These are phyloP conservation scores for Fusarium sp. DNA, from an alignment of 2,329 filamentous ascomycete genomes.

Conservation along the genomic window DNA sequence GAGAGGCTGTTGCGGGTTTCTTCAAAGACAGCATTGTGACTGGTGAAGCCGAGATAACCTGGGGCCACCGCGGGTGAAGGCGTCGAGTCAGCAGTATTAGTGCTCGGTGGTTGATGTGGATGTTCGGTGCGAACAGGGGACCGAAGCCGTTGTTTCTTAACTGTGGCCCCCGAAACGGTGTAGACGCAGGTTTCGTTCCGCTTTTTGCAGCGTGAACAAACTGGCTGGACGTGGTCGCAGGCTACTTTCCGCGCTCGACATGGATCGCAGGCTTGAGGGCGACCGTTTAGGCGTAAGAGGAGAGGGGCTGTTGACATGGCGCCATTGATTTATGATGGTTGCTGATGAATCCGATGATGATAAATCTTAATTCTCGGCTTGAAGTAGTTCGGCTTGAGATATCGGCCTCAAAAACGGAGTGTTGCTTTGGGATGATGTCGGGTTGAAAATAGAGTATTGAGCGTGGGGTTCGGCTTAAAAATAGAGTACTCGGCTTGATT, in stretches of 20 bases:
- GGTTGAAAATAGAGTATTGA: background rate
- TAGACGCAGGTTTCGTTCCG: conserved; percentile 54
- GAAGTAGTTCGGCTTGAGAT: conserved; percentile 5
- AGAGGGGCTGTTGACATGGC: conserved; percentile 35
- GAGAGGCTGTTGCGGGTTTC: conserved; percentile 56
- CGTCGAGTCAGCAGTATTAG: conserved; percentile 16
- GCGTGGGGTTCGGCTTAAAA: background rate
- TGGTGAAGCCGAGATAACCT: conserved; percentile 61
- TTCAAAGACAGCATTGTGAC: conserved; percentile 56
- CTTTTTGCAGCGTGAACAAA: conserved; percentile 55
- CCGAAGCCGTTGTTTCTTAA: conserved; percentile 30
- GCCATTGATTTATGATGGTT: background rate
- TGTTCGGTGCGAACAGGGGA: background rate
- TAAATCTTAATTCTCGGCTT: conserved; percentile 31
- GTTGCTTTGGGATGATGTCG: background rate
- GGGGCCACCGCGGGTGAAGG: conserved; percentile 35
- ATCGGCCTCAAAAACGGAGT: background rate
- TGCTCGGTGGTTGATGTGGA: background rate
- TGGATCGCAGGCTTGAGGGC: conserved; percentile 50
- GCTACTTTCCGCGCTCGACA: conserved; percentile 58
- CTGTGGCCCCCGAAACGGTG: conserved; percentile 36
- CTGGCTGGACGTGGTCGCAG: conserved; percentile 56
- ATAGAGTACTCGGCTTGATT: conserved; percentile 12
- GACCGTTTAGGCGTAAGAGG: conserved; percentile 46
- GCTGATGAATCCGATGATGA: conserved; percentile 21